Evolutionary conservation across 2,329 filamentous ascomycete species (phyloP).

Genomic region (Amphichorda felina): DNA sequence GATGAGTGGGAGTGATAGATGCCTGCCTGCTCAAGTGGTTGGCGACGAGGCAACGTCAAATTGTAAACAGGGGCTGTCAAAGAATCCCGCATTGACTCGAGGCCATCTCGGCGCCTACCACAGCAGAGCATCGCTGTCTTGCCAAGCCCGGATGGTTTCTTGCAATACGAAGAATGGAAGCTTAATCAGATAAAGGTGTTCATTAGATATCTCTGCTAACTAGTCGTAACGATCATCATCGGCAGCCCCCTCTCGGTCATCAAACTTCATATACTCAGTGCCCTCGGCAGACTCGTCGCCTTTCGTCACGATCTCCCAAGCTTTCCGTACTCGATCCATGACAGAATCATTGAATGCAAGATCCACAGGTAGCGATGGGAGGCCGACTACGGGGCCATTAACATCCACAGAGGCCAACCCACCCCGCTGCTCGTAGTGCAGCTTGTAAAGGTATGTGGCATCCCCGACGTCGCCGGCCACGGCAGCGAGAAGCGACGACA

Average conservation of each 20-base stretch:
- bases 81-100: too few species aligned
- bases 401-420: constrained; percentile 12
- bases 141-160: too few species aligned
- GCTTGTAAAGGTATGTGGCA: constrained; percentile 30
- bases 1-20: too few species aligned
- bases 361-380: constrained; percentile 49
- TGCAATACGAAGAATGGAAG: too few species aligned
- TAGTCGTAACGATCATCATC: constrained; percentile 42
- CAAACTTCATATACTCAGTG: constrained; percentile 62
- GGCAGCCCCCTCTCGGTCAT: constrained; percentile 53
- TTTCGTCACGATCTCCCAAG: constrained; percentile 56
- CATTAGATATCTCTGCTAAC: neutral
- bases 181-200: too few species aligned
- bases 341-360: constrained; percentile 64
- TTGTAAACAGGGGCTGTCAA: too few species aligned
- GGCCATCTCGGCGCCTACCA: too few species aligned
- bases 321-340: constrained; percentile 53
- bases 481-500: constrained; percentile 27
- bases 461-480: constrained; percentile 11
- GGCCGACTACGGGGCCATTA: constrained; percentile 35
- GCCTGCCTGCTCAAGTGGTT: too few species aligned
- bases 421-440: constrained; percentile 43
- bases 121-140: too few species aligned
- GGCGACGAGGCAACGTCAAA: too few species aligned
- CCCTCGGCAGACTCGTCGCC: constrained; percentile 30